phyloP scores from a whole-genome alignment of 345 rosid species.

The Xanthoceras sorbifolium region DNA sequence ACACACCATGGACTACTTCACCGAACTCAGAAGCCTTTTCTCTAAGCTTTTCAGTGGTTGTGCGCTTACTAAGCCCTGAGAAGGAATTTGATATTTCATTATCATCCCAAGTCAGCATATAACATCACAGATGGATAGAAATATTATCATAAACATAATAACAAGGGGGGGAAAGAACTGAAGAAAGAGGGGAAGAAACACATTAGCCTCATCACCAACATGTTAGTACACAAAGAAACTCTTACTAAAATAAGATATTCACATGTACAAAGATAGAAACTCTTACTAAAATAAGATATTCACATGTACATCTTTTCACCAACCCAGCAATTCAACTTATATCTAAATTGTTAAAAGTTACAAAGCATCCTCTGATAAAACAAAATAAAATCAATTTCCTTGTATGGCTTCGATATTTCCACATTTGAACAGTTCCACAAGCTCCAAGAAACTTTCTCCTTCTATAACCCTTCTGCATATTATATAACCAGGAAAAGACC shows the following conservation, averaged over 20 bases:
- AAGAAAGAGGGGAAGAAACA: not conserved
- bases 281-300: too few relatives aligned
- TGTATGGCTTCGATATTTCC: not conserved
- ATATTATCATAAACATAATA: not conserved
- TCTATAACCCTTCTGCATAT: not conserved
- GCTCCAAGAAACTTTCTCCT: not conserved
- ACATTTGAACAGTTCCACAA: not conserved
- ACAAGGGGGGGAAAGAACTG: not conserved
- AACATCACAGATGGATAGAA: not conserved
- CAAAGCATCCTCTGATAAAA: not conserved
- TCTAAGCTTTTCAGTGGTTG: constrained; percentile 61
- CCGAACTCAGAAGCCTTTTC: constrained; percentile 81
- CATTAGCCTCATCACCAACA: not conserved
- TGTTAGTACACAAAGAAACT: not conserved
- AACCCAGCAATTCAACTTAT: not conserved
- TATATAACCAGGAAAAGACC: not conserved
- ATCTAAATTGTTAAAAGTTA: not conserved
- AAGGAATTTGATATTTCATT: constrained; percentile 9
- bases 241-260: not conserved
- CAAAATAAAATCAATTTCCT: not conserved
- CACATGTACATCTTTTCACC: not conserved
- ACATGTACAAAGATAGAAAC: not conserved
- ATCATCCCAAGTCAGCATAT: not conserved
- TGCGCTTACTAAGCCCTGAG: constrained; percentile 84
- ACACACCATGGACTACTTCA: constrained; percentile 76